phyloP scores from a whole-genome alignment of 441 rosid species.

The Raphanus hybrid region DNA sequence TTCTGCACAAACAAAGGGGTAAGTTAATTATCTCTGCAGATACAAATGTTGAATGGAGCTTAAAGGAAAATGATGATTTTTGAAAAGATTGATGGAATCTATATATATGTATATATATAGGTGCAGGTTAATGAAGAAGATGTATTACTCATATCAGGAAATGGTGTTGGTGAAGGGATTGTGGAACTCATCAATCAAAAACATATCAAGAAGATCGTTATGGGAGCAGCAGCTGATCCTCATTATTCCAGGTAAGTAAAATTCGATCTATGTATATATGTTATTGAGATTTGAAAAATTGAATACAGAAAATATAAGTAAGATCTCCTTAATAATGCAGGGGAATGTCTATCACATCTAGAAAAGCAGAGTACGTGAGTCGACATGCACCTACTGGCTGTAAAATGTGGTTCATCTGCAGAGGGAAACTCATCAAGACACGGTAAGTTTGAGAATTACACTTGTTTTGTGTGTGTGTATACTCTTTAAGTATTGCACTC shows the following conservation, averaged over 20 bases:
- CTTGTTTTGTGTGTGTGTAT: constrained; percentile 17
- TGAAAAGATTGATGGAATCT: not conserved
- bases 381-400: constrained; percentile 64
- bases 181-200: constrained; percentile 56
- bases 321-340: constrained; percentile 49
- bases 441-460: constrained; percentile 52
- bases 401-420: constrained; percentile 82
- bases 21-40: constrained; percentile 12
- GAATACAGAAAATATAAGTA: not conserved
- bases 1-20: constrained; percentile 34
- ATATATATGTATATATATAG: not conserved
- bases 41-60: not conserved
- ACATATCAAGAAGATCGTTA: constrained; percentile 74
- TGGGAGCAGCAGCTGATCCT: constrained; percentile 92
- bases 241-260: constrained; percentile 56
- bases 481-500: not conserved
- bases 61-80: not conserved
- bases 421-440: constrained; percentile 59
- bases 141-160: constrained; percentile 47
- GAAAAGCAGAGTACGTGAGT: constrained; percentile 67
- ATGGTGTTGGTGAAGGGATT: constrained; percentile 65
- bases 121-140: constrained; percentile 73
- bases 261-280: not conserved
- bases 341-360: constrained; percentile 69
- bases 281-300: not conserved